Evolutionary conservation across 192 early-diverging fungal genomes (phyloP).

Genomic region (Pecoramyces ruminantium): DNA sequence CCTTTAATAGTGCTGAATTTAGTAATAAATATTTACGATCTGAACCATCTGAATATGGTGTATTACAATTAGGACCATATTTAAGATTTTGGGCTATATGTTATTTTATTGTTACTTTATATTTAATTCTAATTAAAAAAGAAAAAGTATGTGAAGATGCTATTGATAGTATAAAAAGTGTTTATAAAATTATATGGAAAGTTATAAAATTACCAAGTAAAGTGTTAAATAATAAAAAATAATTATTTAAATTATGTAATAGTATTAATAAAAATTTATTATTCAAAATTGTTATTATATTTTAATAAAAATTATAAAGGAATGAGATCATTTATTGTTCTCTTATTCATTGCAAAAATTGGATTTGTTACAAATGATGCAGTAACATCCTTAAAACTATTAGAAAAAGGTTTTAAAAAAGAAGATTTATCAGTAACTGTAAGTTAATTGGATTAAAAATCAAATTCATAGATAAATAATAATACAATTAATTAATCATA

Average conservation of each 20-base stretch:
- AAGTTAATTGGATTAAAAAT: too few species aligned
- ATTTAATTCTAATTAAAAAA: constrained; percentile 58
- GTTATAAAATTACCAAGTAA: constrained; percentile 69
- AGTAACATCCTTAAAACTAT: constrained; percentile 81
- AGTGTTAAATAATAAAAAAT: too few species aligned
- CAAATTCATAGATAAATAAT: too few species aligned
- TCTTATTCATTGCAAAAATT: constrained; percentile 76
- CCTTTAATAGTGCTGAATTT: constrained; percentile 85
- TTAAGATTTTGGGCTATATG: constrained; percentile 85
- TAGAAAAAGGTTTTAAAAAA: constrained; percentile 86
- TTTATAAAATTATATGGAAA: constrained; percentile 78
- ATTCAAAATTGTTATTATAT: too few species aligned
- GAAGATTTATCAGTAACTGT: constrained; percentile 84
- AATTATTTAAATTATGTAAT: too few species aligned
- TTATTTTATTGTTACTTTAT: constrained; percentile 74
- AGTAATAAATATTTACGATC: constrained; percentile 79
- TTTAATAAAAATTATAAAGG: too few species aligned
- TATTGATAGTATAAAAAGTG: constrained; percentile 3
- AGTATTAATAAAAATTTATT: too few species aligned
- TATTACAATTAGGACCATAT: constrained; percentile 69
- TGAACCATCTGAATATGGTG: constrained; percentile 38
- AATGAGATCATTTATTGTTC: constrained; percentile 66
- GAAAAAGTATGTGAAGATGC: constrained; percentile 20
- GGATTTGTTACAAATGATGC: constrained; percentile 92
- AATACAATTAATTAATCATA: too few species aligned